Evolutionary conservation across 768 basidiomycete species (phyloP).

Genomic region (Calocybe gangraenosa): DNA sequence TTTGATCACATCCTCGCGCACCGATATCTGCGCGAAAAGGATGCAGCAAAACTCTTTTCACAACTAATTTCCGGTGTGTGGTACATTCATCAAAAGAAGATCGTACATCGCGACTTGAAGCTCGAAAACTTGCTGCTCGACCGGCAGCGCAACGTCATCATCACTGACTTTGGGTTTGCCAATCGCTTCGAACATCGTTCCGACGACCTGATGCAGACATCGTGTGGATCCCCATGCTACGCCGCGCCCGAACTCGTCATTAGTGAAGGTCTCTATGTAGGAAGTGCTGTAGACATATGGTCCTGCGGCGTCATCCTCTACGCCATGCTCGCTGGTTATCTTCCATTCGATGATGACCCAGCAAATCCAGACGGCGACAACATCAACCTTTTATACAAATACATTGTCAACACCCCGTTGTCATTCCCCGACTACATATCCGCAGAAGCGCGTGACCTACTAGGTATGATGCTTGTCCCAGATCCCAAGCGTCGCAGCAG

Average conservation of each 20-base stretch:
- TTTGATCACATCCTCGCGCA: conserved; percentile 99
- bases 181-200: conserved; percentile 91
- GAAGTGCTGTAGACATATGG: conserved; percentile 98
- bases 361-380: conserved; percentile 99
- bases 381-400: conserved; percentile 97
- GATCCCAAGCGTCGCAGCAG: conserved; percentile 80
- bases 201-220: conserved; percentile 98
- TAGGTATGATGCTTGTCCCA: conserved; percentile 91
- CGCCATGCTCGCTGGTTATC: conserved; percentile 94
- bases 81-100: conserved; percentile 99
- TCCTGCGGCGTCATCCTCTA: conserved; percentile 94
- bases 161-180: conserved; percentile 99
- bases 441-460: conserved; percentile 73
- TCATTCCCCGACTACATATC: conserved; percentile 97
- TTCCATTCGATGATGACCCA: conserved; percentile 99
- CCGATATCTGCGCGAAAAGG: conserved; percentile 90
- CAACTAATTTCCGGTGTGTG: conserved; percentile 98
- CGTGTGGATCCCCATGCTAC: conserved; percentile 96
- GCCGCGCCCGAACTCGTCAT: conserved; percentile 98
- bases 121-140: conserved; percentile 97
- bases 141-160: conserved; percentile 96
- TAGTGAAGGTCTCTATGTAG: conserved; percentile 94
- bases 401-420: conserved; percentile 95
- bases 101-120: conserved; percentile 98
- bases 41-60: conserved; percentile 93